Percentiles rank a stretch among this genome's conserved stretches.
Evolutionary conservation across 2,329 filamentous ascomycete genomes (phyloP).

Genomic region (Aureobasidium sp.): DNA sequence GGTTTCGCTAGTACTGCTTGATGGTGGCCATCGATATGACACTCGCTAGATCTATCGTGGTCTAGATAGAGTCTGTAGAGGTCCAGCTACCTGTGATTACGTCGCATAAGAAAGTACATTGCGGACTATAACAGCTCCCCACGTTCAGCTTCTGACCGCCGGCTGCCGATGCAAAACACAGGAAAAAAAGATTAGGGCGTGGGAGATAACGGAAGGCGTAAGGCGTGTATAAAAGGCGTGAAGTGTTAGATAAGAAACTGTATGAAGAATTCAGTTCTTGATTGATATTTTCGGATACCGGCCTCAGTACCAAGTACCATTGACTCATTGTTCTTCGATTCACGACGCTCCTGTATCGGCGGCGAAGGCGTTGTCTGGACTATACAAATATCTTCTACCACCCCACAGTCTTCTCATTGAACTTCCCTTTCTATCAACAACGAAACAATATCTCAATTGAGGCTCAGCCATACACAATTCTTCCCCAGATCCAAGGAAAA

Average conservation of each 20-base stretch:
- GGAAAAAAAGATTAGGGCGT: background rate
- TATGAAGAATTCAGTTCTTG: background rate
- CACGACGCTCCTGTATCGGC: slow-evolving; percentile 9
- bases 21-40: too few relatives aligned
- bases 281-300: background rate
- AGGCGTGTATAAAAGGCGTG: background rate
- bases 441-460: background rate
- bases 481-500: background rate
- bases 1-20: background rate
- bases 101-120: background rate
- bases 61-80: too few relatives aligned
- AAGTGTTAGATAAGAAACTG: background rate
- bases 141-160: background rate
- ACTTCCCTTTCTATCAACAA: background rate
- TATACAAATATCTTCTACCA: slow-evolving; percentile 7
- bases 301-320: background rate
- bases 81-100: too few relatives aligned
- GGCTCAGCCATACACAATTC: background rate
- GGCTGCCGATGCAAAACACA: background rate
- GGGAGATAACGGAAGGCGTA: slow-evolving; percentile 7
- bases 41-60: too few relatives aligned
- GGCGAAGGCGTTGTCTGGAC: background rate
- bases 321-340: background rate
- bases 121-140: background rate
- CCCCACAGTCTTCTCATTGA: background rate